Percentiles rank a stretch among this genome's conserved stretches.
These are phyloP conservation scores for Avena atlantica DNA, from an alignment of 176 grass and related monocot species.

Conservation along the genomic window DNA sequence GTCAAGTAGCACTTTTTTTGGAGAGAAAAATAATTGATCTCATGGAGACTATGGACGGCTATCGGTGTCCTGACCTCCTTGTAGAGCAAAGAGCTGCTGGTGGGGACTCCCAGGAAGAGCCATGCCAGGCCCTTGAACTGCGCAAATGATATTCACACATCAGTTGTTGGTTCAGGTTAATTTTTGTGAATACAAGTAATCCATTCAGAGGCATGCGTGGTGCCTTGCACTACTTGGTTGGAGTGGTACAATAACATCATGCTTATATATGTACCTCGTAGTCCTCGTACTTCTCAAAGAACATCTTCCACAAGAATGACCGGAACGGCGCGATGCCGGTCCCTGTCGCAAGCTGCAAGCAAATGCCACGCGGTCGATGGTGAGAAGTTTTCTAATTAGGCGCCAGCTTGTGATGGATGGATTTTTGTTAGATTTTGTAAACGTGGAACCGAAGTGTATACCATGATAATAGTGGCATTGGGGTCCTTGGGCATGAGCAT, in stretches of 20 bases:
- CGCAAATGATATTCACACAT: conserved; percentile 39
- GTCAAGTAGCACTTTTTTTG: neutral
- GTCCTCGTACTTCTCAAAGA: conserved; percentile 88
- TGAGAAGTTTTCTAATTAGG: neutral
- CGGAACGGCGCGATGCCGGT: conserved; percentile 95
- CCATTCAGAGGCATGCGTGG: neutral
- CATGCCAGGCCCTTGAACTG: conserved; percentile 94
- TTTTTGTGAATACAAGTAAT: neutral
- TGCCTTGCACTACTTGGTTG: neutral
- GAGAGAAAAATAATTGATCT: neutral
- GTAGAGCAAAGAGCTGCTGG: conserved; percentile 86
- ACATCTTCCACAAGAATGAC: conserved; percentile 97
- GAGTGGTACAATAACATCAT: neutral
- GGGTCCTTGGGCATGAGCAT: conserved; percentile 99
- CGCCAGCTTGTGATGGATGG: neutral
- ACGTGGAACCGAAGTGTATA: conserved; percentile 39
- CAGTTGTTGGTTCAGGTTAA: neutral
- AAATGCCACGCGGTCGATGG: neutral
- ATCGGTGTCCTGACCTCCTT: conserved; percentile 53
- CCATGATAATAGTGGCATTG: conserved; percentile 82
- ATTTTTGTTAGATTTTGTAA: neutral
- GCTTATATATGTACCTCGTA: conserved; percentile 68
- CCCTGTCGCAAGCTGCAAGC: conserved; percentile 80
- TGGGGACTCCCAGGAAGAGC: conserved; percentile 97
- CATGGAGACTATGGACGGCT: neutral